A percentile compares a stretch with the other conserved stretches of the same genome.
Evolutionary conservation across 2,329 filamentous ascomycete genomes (phyloP).

Genomic region (Lecanicillium sp.): DNA sequence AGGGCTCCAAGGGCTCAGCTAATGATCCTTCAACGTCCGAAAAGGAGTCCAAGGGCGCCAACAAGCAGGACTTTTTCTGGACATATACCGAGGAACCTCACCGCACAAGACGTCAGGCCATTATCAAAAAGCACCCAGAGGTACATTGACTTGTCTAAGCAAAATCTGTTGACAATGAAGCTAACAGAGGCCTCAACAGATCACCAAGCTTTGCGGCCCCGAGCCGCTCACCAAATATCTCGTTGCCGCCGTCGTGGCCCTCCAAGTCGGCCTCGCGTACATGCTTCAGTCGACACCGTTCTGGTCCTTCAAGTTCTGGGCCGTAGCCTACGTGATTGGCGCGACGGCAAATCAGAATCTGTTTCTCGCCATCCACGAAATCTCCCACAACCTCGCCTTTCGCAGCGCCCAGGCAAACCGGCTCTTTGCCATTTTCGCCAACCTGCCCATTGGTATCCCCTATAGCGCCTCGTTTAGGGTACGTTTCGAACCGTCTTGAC

Average conservation of each 20-base stretch:
- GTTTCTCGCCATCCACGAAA: conserved; percentile 97
- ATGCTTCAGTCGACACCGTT: conserved; percentile 69
- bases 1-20: conserved; percentile 1
- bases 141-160: conserved; percentile 34
- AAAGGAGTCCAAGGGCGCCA: conserved; percentile 14
- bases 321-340: conserved; percentile 82
- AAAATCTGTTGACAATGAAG: not conserved
- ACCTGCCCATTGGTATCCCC: conserved; percentile 89
- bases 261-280: conserved; percentile 74
- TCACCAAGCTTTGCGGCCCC: conserved; percentile 93
- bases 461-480: conserved; percentile 94
- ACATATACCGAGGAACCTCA: conserved; percentile 98
- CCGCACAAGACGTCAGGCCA: conserved; percentile 78
- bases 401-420: conserved; percentile 71
- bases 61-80: conserved; percentile 71
- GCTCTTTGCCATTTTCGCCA: conserved; percentile 83
- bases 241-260: conserved; percentile 70
- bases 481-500: conserved; percentile 21
- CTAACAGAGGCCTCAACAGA: conserved; percentile 38
- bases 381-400: conserved; percentile 96
- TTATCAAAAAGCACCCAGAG: conserved; percentile 97
- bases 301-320: conserved; percentile 76
- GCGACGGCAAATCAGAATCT: conserved; percentile 97
- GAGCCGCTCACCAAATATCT: conserved; percentile 95
- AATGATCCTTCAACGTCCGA: not conserved